Percentiles rank a stretch among this genome's conserved stretches.
phyloP scores from a whole-genome alignment of 148 eudicot genomes.

The Camellia japonica region DNA sequence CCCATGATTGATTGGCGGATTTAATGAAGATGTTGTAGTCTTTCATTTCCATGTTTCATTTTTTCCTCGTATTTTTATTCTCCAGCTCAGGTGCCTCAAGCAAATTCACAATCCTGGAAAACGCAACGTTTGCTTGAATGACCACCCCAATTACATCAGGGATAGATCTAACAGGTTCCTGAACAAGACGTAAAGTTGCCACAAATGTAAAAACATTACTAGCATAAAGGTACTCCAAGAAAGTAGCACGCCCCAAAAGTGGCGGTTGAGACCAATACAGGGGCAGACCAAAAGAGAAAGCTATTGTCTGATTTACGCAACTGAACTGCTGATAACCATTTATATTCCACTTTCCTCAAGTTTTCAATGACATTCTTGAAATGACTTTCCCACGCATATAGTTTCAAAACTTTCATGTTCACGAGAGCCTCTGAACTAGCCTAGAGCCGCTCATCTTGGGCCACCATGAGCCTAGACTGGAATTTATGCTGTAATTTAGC shows the following conservation, averaged over 20 bases:
- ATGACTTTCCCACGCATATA: constrained; percentile 92
- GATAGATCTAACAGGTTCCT: constrained; percentile 77
- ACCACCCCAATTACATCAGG: constrained; percentile 83
- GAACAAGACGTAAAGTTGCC: constrained; percentile 81
- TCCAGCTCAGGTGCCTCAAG: constrained; percentile 87
- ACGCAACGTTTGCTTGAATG: constrained; percentile 88
- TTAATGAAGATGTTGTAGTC: constrained; percentile 36
- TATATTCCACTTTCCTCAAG: constrained; percentile 57
- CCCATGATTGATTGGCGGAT: constrained; percentile 77
- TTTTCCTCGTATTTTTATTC: constrained; percentile 38
- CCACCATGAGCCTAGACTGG: constrained; percentile 52
- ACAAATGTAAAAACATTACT: constrained; percentile 91
- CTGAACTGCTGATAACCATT: constrained; percentile 69
- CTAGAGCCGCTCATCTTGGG: constrained; percentile 53
- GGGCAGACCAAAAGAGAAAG: constrained; percentile 77
- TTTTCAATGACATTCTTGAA: constrained; percentile 60
- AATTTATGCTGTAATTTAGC: constrained; percentile 45
- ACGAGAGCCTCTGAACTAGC: constrained; percentile 57
- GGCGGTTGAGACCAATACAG: constrained; percentile 75
- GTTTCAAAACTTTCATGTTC: constrained; percentile 81
- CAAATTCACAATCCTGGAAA: constrained; percentile 60
- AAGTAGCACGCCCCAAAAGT: constrained; percentile 83
- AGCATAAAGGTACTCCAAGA: constrained; percentile 60
- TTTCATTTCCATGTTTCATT: constrained; percentile 15
- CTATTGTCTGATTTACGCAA: constrained; percentile 56